Base-by-base conservation (phyloP, 2,329 filamentous ascomycete species). In the Xylaria sp. region DNA sequence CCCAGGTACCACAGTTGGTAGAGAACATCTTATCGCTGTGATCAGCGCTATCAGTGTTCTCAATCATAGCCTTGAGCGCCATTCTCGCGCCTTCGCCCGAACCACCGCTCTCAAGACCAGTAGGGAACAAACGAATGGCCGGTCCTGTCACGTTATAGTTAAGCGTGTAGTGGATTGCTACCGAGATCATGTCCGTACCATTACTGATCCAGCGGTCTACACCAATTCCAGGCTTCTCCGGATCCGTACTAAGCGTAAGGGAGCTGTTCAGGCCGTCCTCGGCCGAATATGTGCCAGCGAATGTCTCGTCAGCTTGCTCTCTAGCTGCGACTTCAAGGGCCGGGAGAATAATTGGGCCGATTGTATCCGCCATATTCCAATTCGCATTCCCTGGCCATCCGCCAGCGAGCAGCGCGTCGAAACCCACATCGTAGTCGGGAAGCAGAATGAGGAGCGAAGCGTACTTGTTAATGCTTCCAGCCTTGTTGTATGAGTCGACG, bases 1-100 rank as follows among this genome's bases (percentile, higher is more conserved):
- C 73, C 76, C 74, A 77, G 1, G 75, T 75, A 5, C 74, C 75
- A 65, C 76, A 77, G 48, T 76, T 74, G 18, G 75, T 76, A 9
- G 73, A 75, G 63, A 77, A 78, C 74, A 76, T 76, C 3, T 64
- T 64, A 12, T 23, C 55, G 8, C 60, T 36, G 4, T 70, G 70
- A 23, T 77, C 73, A 25, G 64, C 15, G 18, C 65, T 45, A 23
- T 63, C 70, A 20, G 74, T 70, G 30, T 77, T 71, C 69, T 76
- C 74, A 2, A 77, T 65, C 66, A 77, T 71, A 13, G 75, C 74
- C 65, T 76, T 76, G 66, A 75, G 76, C 3, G 74, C 74, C 1
- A 75, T 52, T 45, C 55, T 63, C 45, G 25, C 59, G 12, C 25
- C 56, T 10, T 52, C 53, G 12, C 66, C 69, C 36, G 66, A 66